Evolutionary conservation across 2,329 filamentous ascomycete species (phyloP), one percentile per base, ranked within the genome.

Genomic region (Aspergillus ochraceoroseus): DNA sequence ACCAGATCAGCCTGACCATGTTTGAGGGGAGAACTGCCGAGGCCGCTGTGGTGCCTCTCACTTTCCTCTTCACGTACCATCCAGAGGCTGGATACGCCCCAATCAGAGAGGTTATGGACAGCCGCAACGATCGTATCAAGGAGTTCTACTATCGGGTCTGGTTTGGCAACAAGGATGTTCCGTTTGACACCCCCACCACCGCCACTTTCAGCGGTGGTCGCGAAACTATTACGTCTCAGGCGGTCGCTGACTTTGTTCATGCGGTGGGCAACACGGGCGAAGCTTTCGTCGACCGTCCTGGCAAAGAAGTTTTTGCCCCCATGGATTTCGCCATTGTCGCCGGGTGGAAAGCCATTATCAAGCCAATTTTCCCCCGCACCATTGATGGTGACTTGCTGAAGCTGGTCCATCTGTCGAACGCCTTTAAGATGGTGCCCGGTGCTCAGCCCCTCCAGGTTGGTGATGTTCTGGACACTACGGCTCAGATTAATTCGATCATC

Each of bases 281-380:
- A 65, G 89, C 92, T 5, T 98, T 98, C 54, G 90, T 98, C 38
- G 90, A 96, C 58, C 80, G 90, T 32, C 90, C 89, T 30, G 90
- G 88, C 53, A 96, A 96, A 73, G 82, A 86, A 48, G 86, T 95
- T 50, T 90, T 84, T 55, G 92, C 92, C 5, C 92, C 94, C 20
- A 98, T 98, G 92, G 92, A 98, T 67, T 98, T 95, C 58, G 89
- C 89, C 52, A 95, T 95, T 52, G 89, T 95, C n/a, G 85, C 94
- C 35, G 89, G 89, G 48, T 95, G 89, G 89, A 96, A 98, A 72
- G 92, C 92, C 29, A 98, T 98, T 59, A 98, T 89, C 7, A 96
- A 96, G 76, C 92, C 92, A 9, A 98, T 98, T 66, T 98, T 98
- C 77, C 92, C 92, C 51, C 83, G 88, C 54, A 87, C 82, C 47